A percentile compares a stretch with the other conserved stretches of the same genome.
Conservation (phyloP, 2,329 filamentous ascomycete species). For the Hortaea sp. region DNA sequence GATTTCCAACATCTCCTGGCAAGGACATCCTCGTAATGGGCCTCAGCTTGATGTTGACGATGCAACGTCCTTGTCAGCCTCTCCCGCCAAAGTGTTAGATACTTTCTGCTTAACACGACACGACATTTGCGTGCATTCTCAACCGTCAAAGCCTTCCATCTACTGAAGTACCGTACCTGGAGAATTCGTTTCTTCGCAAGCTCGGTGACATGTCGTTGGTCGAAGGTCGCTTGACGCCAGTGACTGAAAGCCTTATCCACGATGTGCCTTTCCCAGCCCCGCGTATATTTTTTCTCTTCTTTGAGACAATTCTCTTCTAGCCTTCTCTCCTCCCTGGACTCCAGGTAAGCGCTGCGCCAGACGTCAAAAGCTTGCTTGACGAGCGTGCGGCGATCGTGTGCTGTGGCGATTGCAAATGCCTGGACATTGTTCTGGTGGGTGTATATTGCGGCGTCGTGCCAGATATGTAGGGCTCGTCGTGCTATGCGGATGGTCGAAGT, state of each 20-base stretch:
- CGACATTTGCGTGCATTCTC: slow-evolving; percentile 47
- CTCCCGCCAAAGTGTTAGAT: slow-evolving; percentile 44
- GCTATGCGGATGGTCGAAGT: slow-evolving; percentile 12
- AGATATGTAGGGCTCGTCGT: slow-evolving; percentile 22
- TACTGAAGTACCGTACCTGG: slow-evolving; percentile 56
- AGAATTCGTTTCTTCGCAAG: slow-evolving; percentile 62
- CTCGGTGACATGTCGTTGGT: slow-evolving; percentile 55
- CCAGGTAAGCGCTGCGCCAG: slow-evolving; percentile 29
- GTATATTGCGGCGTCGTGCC: slow-evolving; percentile 35
- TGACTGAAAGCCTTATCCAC: slow-evolving; percentile 54
- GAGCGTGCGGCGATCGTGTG: slow-evolving; percentile 42
- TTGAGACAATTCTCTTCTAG: background rate
- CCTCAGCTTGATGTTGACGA: slow-evolving; percentile 14
- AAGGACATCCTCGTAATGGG: slow-evolving; percentile 17
- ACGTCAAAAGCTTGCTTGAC: slow-evolving; percentile 43
- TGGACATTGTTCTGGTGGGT: slow-evolving; percentile 18
- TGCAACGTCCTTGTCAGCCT: slow-evolving; percentile 23
- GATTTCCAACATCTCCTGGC: slow-evolving; percentile 16
- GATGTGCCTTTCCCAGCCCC: slow-evolving; percentile 16
- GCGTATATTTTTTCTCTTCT: slow-evolving; percentile 4
- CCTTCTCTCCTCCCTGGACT: slow-evolving; percentile 3
- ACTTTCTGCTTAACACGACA: slow-evolving; percentile 44
- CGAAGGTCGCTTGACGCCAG: slow-evolving; percentile 57
- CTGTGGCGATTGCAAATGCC: slow-evolving; percentile 32
- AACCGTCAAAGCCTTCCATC: slow-evolving; percentile 57